Evolutionary conservation across 2,329 filamentous ascomycete genomes (phyloP).

Genomic region (Zalaria sp.): DNA sequence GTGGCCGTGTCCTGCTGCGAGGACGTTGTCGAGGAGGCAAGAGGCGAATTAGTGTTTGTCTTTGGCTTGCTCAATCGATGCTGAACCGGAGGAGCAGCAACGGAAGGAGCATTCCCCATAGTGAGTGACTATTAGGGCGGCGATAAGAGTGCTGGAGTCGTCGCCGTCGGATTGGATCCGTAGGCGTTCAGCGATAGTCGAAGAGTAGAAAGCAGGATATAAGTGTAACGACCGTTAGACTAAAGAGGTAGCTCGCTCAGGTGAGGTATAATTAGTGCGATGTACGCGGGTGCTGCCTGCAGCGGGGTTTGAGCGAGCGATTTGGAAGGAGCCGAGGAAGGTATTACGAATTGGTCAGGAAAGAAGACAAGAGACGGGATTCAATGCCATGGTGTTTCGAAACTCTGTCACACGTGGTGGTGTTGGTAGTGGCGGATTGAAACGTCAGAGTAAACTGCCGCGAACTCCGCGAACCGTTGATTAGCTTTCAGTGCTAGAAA

Average conservation of each 20-base stretch:
- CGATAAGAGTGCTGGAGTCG: not conserved
- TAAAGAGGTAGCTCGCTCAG: not conserved
- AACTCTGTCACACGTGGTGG: not conserved
- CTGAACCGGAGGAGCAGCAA: not conserved
- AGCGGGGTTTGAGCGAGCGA: not conserved
- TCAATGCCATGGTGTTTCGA: not conserved
- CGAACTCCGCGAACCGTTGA: no score
- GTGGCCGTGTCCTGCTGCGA: not conserved
- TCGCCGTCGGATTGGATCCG: not conserved
- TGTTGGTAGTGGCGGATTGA: no score
- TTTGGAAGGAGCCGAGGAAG: not conserved
- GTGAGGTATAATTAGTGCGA: not conserved
- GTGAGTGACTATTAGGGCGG: not conserved
- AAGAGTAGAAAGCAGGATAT: not conserved
- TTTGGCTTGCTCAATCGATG: conserved; percentile 3
- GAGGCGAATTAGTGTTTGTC: conserved; percentile 2
- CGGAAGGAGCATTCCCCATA: not conserved
- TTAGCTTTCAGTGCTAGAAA: no score
- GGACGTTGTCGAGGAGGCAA: not conserved
- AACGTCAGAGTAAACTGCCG: no score
- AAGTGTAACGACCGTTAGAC: not conserved
- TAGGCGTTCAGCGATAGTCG: not conserved
- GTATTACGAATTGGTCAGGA: not conserved
- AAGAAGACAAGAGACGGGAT: not conserved
- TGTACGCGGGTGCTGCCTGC: not conserved